phyloP scores from a whole-genome alignment of 345 rosid species.

The Eucalyptus pumila region DNA sequence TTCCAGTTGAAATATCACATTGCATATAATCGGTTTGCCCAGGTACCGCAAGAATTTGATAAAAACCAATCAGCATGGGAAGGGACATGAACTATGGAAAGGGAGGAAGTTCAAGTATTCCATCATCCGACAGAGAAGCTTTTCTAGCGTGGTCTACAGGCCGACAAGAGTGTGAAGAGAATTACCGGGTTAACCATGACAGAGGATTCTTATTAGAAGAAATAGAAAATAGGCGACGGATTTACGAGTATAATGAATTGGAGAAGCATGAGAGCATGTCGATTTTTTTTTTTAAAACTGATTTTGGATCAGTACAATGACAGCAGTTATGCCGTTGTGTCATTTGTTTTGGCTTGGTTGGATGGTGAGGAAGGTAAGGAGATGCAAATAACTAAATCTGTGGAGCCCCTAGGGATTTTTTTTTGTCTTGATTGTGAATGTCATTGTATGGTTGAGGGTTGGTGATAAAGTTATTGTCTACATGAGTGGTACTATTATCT shows the following conservation, averaged over 20 bases:
- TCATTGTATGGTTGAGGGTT: constrained; percentile 15
- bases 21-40: not conserved
- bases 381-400: constrained; percentile 69
- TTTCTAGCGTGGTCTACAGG: constrained; percentile 74
- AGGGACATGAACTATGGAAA: constrained; percentile 36
- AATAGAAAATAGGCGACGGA: constrained; percentile 16
- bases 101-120: constrained; percentile 4
- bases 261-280: constrained; percentile 72
- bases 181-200: constrained; percentile 29
- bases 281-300: constrained; percentile 15
- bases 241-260: constrained; percentile 61
- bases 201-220: constrained; percentile 37
- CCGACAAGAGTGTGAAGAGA: constrained; percentile 40
- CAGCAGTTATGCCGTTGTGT: constrained; percentile 65
- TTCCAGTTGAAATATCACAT: not conserved
- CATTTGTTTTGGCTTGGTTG: constrained; percentile 65
- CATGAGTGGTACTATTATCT: no score
- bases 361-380: constrained; percentile 85
- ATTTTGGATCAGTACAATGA: constrained; percentile 73
- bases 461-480: no score
- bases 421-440: constrained; percentile 80
- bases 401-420: constrained; percentile 81
- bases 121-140: not conserved
- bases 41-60: not conserved
- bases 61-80: constrained; percentile 13